Evolutionary conservation across 1,139 yeast species (phyloP), one percentile per base, ranked within the genome.

Genomic region (Yamadazyma blattariae): DNA sequence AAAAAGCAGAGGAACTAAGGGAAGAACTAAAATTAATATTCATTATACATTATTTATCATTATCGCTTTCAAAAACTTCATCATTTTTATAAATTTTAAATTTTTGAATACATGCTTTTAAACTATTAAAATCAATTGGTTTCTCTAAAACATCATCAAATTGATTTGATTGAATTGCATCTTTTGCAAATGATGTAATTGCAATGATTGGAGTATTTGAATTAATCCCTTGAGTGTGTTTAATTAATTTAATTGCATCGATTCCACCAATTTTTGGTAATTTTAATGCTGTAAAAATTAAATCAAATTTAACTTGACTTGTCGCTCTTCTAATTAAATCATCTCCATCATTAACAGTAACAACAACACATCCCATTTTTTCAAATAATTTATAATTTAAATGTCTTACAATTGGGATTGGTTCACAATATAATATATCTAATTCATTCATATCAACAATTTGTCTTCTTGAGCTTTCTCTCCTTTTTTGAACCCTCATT

Each of bases 401-500:
- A 52, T 79, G 88, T 32, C 95, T 63, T 43, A 86, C 82, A 34
- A 83, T 83, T 0, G 96, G 92, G 41, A 86, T 86, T 3, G 94
- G 89, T 51, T 89, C 96, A 60, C 96, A 89, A 22, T 88, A 71
- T 33, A 90, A 63, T 3, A 88, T 80, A 55, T 87, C 94, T 41
- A 85, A 35, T 42, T 69, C 67, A 35, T 43, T 37, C 28, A 42
- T 35, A 31, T 45, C 36, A 10, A 53, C 46, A 5, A 59, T 53
- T 17, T 59, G 57, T 50, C 67, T 55, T 44, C 71, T 53, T 7
- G 74, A 58, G 39, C 77, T 67, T 48, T 74, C 81, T 35, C 88
- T 62, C 46, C 87, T 66, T 41, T 71, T 71, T 36, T 74, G 76
- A 1, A 81, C 77, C 35, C 88, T 59, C 39, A 74, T 55, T 18